Percentiles rank a stretch among this genome's conserved stretches.
Evolutionary conservation across 169 alveolate genomes (phyloP).

Genomic region (Cryptosporidium viatorum): DNA sequence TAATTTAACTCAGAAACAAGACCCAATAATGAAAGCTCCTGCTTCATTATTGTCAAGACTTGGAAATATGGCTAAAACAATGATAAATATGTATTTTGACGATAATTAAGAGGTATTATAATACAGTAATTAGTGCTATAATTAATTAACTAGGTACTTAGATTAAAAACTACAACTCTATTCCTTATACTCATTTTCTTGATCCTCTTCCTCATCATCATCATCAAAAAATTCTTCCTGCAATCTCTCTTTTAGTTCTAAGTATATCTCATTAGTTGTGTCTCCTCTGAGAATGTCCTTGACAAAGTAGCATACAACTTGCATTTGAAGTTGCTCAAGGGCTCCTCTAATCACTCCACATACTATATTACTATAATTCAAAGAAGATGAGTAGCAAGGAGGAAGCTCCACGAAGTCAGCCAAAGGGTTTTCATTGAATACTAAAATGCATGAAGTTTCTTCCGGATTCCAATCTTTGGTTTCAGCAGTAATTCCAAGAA

Average conservation of each 20-base stretch:
- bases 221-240: slow-evolving; percentile 71
- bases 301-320: slow-evolving; percentile 81
- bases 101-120: neutral
- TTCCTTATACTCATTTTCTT: slow-evolving; percentile 44
- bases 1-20: neutral
- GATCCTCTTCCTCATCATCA: slow-evolving; percentile 50
- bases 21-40: neutral
- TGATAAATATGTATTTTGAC: neutral
- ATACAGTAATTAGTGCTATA: neutral
- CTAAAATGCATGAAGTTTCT: slow-evolving; percentile 82
- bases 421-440: slow-evolving; percentile 87
- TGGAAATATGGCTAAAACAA: neutral
- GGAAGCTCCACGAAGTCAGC: slow-evolving; percentile 90
- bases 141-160: slow-evolving; percentile 6
- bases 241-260: slow-evolving; percentile 78
- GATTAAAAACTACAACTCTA: neutral
- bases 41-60: no score
- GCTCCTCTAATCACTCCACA: slow-evolving; percentile 92
- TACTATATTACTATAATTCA: slow-evolving; percentile 85
- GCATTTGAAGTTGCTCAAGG: slow-evolving; percentile 86
- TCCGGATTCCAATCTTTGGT: slow-evolving; percentile 82
- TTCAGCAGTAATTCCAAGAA: slow-evolving; percentile 88
- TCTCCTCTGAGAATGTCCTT: slow-evolving; percentile 87
- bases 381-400: slow-evolving; percentile 80
- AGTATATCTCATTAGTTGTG: slow-evolving; percentile 84